Conservation (phyloP, 371 early-diverging fungal species). For the Mucor velutinosus region DNA sequence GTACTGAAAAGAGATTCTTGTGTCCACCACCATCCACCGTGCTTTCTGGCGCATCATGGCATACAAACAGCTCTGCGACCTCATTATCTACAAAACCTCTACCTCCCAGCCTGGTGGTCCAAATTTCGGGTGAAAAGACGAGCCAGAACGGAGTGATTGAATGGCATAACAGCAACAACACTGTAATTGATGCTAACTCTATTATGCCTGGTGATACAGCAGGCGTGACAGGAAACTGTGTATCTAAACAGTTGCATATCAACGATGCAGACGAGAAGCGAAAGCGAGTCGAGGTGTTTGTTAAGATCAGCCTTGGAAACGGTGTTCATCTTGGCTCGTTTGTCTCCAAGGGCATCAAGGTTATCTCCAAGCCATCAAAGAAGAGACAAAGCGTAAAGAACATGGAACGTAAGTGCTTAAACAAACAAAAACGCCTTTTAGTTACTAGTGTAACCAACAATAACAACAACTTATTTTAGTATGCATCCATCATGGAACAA, state of each 20-base stretch:
- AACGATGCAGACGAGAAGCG: constrained; percentile 85
- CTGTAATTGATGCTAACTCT: constrained; percentile 11
- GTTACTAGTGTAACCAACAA: constrained; percentile 1
- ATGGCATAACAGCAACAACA: constrained; percentile 35
- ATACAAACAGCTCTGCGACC: background rate
- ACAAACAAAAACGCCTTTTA: background rate
- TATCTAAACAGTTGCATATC: constrained; percentile 83
- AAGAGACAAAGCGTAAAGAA: constrained; percentile 85
- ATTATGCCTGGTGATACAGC: constrained; percentile 32
- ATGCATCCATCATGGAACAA: constrained; percentile 84
- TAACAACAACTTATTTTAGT: constrained; percentile 41
- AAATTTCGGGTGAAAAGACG: constrained; percentile 47
- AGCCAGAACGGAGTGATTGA: constrained; percentile 50
- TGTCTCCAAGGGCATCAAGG: constrained; percentile 77
- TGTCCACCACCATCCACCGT: constrained; percentile 84
- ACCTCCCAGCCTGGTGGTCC: constrained; percentile 44
- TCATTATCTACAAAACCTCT: background rate
- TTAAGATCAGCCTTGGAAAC: constrained; percentile 68
- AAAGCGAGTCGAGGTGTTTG: constrained; percentile 74
- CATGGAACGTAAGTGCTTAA: constrained; percentile 64
- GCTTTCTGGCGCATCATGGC: constrained; percentile 67
- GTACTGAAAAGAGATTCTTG: constrained; percentile 83
- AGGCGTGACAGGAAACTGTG: constrained; percentile 65
- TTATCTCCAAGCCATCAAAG: constrained; percentile 88
- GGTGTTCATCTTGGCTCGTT: constrained; percentile 68